Conservation (phyloP, 176 grass and related monocot species). For the Oryza punctata region DNA sequence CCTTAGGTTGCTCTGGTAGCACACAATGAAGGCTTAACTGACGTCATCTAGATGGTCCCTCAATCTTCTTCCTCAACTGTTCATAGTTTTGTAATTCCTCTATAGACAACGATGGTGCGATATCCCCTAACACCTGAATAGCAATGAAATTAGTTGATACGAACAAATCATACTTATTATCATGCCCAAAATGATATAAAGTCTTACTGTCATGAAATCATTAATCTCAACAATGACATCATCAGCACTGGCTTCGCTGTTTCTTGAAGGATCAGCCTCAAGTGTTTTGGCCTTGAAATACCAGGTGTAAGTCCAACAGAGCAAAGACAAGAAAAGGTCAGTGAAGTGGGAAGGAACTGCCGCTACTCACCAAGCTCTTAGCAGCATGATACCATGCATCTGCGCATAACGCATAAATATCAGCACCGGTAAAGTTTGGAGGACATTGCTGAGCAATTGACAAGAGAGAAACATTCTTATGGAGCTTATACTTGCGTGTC, state of each 20-base stretch:
- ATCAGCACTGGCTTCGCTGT: constrained; percentile 50
- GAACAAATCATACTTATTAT: background rate
- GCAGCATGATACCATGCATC: constrained; percentile 99
- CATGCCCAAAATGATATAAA: background rate
- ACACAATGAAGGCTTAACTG: background rate
- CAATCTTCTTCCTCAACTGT: constrained; percentile 63
- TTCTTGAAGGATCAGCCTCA: constrained; percentile 47
- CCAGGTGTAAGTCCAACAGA: constrained; percentile 2
- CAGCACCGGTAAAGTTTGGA: constrained; percentile 96
- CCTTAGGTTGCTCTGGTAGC: background rate
- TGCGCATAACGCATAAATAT: constrained; percentile 90
- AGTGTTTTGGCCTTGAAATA: constrained; percentile 46
- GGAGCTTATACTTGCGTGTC: constrained; percentile 88
- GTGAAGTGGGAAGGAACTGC: background rate
- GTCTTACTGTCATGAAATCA: constrained; percentile 80
- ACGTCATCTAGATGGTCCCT: constrained; percentile 69
- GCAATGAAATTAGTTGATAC: constrained; percentile 14
- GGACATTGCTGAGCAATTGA: constrained; percentile 80
- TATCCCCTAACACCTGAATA: constrained; percentile 63
- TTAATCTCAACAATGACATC: constrained; percentile 68
- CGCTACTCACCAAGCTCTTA: constrained; percentile 63
- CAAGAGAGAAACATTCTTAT: constrained; percentile 76
- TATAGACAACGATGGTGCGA: constrained; percentile 70
- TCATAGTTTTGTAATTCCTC: constrained; percentile 67
- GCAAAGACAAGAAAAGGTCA: background rate